Evolutionary conservation across 306 rosid species (phyloP).

Genomic region (Prunus armeniaca): DNA sequence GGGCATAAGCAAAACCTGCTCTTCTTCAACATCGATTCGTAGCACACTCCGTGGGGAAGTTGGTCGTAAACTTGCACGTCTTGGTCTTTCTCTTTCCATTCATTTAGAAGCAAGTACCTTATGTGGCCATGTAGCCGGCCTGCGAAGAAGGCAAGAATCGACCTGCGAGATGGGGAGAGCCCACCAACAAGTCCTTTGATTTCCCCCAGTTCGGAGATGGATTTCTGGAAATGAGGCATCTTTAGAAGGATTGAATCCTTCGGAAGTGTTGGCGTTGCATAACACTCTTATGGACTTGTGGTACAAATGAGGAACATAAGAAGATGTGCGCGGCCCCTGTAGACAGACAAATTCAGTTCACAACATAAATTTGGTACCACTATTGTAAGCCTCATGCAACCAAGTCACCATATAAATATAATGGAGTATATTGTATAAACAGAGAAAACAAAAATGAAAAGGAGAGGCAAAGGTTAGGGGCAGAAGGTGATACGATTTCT

Average conservation of each 20-base stretch:
- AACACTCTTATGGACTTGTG: constrained; percentile 43
- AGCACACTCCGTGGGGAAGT: constrained; percentile 27
- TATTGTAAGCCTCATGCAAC: background rate
- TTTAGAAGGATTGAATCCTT: constrained; percentile 44
- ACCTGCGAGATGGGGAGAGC: constrained; percentile 30
- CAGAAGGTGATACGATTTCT: background rate
- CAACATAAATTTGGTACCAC: background rate
- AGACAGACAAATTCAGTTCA: background rate
- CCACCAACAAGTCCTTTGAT: constrained; percentile 28
- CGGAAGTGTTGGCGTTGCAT: constrained; percentile 45
- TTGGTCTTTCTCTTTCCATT: constrained; percentile 40
- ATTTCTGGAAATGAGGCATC: constrained; percentile 49
- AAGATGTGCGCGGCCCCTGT: constrained; percentile 37
- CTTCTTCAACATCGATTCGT: constrained; percentile 38
- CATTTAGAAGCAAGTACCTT: constrained; percentile 31
- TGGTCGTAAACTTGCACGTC: constrained; percentile 39
- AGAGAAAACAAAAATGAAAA: background rate
- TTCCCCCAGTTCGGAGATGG: constrained; percentile 35
- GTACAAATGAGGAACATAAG: constrained; percentile 29
- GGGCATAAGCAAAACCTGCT: constrained; percentile 45
- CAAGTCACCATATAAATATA: background rate
- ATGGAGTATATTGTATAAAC: background rate
- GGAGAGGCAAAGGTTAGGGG: background rate
- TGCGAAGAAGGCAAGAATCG: constrained; percentile 46
- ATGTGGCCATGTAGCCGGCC: constrained; percentile 41